A percentile compares a stretch with the other conserved stretches of the same genome.
These are phyloP conservation scores for Lactarius sp. DNA, from an alignment of 768 basidiomycete genomes.

Conservation along the genomic window DNA sequence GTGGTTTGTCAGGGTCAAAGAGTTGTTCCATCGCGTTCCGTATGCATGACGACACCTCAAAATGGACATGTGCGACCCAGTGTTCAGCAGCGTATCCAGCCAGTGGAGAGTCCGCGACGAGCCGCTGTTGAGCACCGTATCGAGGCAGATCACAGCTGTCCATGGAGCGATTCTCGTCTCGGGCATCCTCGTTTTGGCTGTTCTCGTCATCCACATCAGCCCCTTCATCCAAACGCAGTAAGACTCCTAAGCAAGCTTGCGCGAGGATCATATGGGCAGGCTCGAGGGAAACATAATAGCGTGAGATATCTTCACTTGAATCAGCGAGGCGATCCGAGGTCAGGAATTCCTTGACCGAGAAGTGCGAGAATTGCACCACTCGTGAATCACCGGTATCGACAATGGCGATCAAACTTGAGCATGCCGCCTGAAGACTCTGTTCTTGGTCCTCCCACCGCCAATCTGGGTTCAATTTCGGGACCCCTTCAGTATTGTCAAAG, in stretches of 20 bases:
- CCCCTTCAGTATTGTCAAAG: background rate
- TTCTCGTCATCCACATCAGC: background rate
- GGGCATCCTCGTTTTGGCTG: background rate
- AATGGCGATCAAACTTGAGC: background rate
- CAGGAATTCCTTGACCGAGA: background rate
- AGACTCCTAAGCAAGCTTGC: background rate
- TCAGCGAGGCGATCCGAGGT: background rate
- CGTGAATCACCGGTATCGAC: background rate
- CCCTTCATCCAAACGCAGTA: background rate
- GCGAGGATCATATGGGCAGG: background rate
- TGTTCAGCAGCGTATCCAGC: background rate
- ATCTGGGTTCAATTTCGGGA: background rate
- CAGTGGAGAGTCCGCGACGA: background rate
- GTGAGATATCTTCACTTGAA: background rate
- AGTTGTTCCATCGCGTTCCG: background rate
- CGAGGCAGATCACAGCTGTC: too few relatives aligned
- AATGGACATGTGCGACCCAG: background rate
- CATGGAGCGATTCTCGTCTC: too few relatives aligned
- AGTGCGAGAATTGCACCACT: background rate
- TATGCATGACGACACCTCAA: background rate
- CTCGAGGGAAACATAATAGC: background rate
- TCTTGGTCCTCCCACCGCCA: constrained; percentile 1
- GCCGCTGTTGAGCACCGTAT: too few relatives aligned
- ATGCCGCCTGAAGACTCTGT: background rate
- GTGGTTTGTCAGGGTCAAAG: background rate